phyloP scores from a whole-genome alignment of 1,139 yeast species.

The Nakaseomyces sp. region DNA sequence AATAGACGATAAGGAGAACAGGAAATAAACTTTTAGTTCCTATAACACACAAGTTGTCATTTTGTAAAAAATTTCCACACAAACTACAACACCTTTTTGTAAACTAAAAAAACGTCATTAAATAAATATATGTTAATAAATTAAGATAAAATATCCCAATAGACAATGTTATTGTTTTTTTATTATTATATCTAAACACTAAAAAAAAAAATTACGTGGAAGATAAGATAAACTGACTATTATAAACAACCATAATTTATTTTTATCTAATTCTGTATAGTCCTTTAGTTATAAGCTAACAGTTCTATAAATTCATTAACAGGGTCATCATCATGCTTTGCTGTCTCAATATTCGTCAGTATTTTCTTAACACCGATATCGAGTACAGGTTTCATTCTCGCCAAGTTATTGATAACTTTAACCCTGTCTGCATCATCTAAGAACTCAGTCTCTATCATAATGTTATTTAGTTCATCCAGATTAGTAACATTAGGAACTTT shows the following conservation, averaged over 20 bases:
- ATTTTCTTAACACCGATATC: conserved; percentile 79
- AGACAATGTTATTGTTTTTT: not conserved
- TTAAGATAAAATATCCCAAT: not conserved
- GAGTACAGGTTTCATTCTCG: conserved; percentile 39
- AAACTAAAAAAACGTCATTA: not conserved
- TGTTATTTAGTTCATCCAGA: conserved; percentile 58
- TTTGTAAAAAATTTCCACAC: not conserved
- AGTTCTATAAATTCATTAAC: conserved; percentile 54
- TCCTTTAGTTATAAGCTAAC: conserved; percentile 29
- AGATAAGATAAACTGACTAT: not conserved
- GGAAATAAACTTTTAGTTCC: not conserved
- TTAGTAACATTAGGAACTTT: conserved; percentile 68
- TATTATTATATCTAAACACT: too few relatives aligned
- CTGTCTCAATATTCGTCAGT: conserved; percentile 76
- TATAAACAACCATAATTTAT: too few relatives aligned
- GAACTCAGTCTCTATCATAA: conserved; percentile 62
- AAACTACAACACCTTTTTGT: not conserved
- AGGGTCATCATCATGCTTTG: conserved; percentile 57
- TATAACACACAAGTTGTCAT: not conserved
- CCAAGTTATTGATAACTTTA: conserved; percentile 46
- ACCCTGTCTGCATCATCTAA: conserved; percentile 46
- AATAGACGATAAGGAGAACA: not conserved
- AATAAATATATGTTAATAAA: conserved; percentile 1
- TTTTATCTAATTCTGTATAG: not conserved
- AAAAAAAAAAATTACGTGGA: not conserved